A percentile compares a stretch with the other conserved stretches of the same genome.
Evolutionary conservation across 164 flowering plant genomes (phyloP).

Genomic region (Macadamia integrifolia): DNA sequence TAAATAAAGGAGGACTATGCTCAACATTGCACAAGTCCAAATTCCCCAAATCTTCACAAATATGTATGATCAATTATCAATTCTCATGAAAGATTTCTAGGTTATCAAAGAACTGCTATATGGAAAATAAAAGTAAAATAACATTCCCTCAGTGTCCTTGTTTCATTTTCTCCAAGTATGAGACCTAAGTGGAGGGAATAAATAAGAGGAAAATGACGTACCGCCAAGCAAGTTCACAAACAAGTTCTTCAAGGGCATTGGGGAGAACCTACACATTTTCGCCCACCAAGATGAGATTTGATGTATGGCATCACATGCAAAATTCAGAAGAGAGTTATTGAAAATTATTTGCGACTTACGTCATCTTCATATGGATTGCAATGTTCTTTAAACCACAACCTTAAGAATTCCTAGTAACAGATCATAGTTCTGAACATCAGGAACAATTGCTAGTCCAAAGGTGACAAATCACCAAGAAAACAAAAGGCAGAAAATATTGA

Average conservation of each 20-base stretch:
- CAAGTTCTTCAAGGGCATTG: conserved; percentile 83
- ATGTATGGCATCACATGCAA: conserved; percentile 2
- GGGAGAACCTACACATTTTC: conserved; percentile 64
- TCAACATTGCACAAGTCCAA: too few relatives aligned
- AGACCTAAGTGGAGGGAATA: neutral
- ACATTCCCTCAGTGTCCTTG: too few relatives aligned
- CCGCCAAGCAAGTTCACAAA: conserved; percentile 86
- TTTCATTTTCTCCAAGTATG: neutral
- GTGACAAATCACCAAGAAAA: neutral
- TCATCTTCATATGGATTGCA: conserved; percentile 92
- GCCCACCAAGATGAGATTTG: conserved; percentile 7
- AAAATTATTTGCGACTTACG: conserved; percentile 25
- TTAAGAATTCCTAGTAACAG: conserved; percentile 71
- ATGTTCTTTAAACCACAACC: conserved; percentile 85
- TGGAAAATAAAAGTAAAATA: too few relatives aligned
- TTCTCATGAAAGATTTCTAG: too few relatives aligned
- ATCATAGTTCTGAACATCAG: conserved; percentile 1
- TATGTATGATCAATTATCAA: too few relatives aligned
- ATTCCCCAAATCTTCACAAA: too few relatives aligned
- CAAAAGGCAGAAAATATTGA: neutral
- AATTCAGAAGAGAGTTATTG: neutral
- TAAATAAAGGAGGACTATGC: too few relatives aligned
- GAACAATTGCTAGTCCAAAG: neutral
- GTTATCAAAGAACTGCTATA: too few relatives aligned
- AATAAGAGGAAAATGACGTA: conserved; percentile 26